Evolutionary conservation across 1,284 basidiomycete genomes (phyloP).

Genomic region (Moesziomyces parantarcticus): DNA sequence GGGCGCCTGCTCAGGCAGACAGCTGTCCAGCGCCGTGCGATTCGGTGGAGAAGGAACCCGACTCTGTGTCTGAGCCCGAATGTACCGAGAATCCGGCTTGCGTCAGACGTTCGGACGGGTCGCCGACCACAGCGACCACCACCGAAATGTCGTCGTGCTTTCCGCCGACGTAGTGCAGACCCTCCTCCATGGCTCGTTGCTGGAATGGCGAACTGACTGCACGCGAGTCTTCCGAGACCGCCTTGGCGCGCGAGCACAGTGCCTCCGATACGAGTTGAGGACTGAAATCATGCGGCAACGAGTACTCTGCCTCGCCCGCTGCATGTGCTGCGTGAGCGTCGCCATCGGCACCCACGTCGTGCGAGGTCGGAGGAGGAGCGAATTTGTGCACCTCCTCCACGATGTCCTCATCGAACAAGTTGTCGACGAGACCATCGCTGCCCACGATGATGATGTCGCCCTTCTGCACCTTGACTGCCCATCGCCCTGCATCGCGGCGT

Average conservation of each 20-base stretch:
- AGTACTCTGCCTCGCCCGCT: conserved; percentile 25
- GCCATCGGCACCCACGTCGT: conserved; percentile 17
- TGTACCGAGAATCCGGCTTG: conserved; percentile 11
- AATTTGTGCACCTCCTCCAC: conserved; percentile 85
- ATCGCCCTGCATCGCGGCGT: conserved; percentile 75
- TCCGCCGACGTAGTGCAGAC: conserved; percentile 68
- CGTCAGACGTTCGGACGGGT: conserved; percentile 38
- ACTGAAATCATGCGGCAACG: conserved; percentile 65
- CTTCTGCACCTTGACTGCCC: conserved; percentile 80
- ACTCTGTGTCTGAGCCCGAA: conserved; percentile 9
- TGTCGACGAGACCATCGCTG: conserved; percentile 90
- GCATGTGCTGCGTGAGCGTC: conserved; percentile 20
- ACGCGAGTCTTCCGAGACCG: conserved; percentile 71
- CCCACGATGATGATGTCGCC: conserved; percentile 91
- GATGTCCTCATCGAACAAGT: conserved; percentile 94
- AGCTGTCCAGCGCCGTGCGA: neutral
- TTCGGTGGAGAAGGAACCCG: conserved; percentile 2
- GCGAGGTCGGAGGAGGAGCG: conserved; percentile 44
- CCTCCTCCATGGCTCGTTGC: conserved; percentile 72
- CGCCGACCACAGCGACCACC: conserved; percentile 68
- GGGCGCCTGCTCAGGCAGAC: neutral
- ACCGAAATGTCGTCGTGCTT: conserved; percentile 70
- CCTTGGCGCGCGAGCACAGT: conserved; percentile 71
- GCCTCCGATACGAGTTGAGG: conserved; percentile 72
- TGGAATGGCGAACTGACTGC: conserved; percentile 72